phyloP scores from a whole-genome alignment of 345 rosid species.

The Kernera saxatilis region DNA sequence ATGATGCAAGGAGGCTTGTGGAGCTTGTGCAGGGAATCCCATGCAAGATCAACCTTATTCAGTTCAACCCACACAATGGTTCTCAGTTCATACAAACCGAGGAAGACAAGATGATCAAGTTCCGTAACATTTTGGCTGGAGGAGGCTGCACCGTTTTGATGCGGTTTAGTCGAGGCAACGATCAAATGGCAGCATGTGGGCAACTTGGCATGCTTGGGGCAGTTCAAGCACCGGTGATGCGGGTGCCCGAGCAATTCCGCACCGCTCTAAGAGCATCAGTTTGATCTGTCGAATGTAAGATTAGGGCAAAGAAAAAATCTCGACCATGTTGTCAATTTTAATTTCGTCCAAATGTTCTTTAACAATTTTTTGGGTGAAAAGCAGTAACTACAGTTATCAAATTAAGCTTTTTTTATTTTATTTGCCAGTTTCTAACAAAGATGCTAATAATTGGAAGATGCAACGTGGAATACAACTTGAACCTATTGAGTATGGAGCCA shows the following conservation, averaged over 20 bases:
- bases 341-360: not conserved
- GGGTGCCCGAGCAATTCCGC: constrained; percentile 71
- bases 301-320: not conserved
- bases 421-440: not conserved
- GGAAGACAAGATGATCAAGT: constrained; percentile 68
- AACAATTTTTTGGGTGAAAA: not conserved
- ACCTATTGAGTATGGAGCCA: not conserved
- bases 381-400: not conserved
- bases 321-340: not conserved
- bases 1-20: constrained; percentile 82
- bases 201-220: constrained; percentile 83
- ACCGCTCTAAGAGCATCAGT: constrained; percentile 39
- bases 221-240: constrained; percentile 62
- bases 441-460: not conserved
- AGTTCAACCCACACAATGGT: constrained; percentile 79
- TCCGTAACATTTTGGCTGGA: constrained; percentile 63
- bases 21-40: constrained; percentile 84
- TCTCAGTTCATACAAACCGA: constrained; percentile 74
- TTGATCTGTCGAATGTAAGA: not conserved
- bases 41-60: constrained; percentile 92
- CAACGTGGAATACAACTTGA: not conserved
- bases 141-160: constrained; percentile 63
- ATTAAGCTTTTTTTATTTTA: not conserved
- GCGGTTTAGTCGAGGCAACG: constrained; percentile 79
- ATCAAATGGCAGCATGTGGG: constrained; percentile 98